Evolutionary conservation across 148 eudicot species (phyloP), one percentile per base, ranked within the genome.

Genomic region (Fagopyrum esculentum): DNA sequence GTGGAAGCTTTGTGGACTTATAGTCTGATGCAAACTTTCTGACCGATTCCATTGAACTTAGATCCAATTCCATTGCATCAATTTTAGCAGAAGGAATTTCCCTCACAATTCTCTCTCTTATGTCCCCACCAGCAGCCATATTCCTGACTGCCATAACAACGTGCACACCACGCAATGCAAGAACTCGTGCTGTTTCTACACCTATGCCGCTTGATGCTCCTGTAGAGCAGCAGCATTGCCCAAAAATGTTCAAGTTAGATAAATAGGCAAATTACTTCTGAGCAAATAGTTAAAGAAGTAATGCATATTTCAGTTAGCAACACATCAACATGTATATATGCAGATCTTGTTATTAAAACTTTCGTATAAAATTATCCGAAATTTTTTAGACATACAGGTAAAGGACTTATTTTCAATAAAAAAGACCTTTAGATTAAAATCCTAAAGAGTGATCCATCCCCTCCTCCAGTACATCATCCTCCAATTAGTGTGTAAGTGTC

Each of bases 161-260:
- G 77, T 84, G 89, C 6, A 78, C 88, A 12, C 87, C 86, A 43
- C 88, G 88, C 70, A 88, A 49, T 46, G 86, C 88, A 76, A 88
- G 92, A 78, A 86, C 84, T 6, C 89, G 85, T 4, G 88, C 84
- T 4, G 92, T 86, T 82, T 88, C 92, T 16, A 80, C 82, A 59
- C 92, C 92, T 74, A 88, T 82, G 8, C 92, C 92, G 82, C 90
- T 89, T 35, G 90, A 78, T 77, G 90, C 89, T 72, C 92, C 92
- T 86, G 78, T 19, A 6, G 76, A 54, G 10, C 17, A 68, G 45
- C 47, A 68, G 22, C 47, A 40, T 45, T 9, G 0, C 30, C 63
- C 63, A 22, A 16, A 16, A 5, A 60, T 22, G 66, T 60, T 22
- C 40, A 22, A 60, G 26, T 26, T 40, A 60, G 8, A 60, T 35